phyloP scores from a whole-genome alignment of 2,329 filamentous ascomycete species.

The Lojkania enalia region DNA sequence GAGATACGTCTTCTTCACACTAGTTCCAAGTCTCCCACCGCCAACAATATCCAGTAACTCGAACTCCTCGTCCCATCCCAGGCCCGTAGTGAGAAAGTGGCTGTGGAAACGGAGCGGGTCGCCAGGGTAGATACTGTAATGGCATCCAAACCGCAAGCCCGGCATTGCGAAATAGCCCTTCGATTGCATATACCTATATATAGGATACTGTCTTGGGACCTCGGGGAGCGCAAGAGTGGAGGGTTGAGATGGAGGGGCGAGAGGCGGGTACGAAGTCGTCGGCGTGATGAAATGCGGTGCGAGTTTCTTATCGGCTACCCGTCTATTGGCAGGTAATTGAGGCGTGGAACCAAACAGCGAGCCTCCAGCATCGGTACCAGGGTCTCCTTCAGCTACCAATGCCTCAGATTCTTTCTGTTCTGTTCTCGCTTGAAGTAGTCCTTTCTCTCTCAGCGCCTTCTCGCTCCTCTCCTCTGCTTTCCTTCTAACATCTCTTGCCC shows the following conservation, averaged over 20 bases:
- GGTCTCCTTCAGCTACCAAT: constrained; percentile 15
- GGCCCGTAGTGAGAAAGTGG: constrained; percentile 84
- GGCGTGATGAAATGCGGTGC: constrained; percentile 47
- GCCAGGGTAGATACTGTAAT: constrained; percentile 93
- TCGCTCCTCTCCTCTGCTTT: constrained; percentile 56
- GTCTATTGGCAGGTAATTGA: constrained; percentile 15
- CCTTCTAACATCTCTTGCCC: constrained; percentile 50
- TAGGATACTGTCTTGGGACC: constrained; percentile 60
- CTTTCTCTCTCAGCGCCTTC: constrained; percentile 55
- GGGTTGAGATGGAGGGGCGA: constrained; percentile 25
- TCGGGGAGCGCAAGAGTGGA: constrained; percentile 35
- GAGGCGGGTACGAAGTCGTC: constrained; percentile 49
- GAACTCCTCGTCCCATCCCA: constrained; percentile 86
- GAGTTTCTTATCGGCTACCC: constrained; percentile 14
- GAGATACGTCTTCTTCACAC: constrained; percentile 93
- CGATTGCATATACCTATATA: constrained; percentile 79
- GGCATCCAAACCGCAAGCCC: constrained; percentile 89
- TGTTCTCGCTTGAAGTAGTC: constrained; percentile 22
- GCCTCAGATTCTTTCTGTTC: neutral
- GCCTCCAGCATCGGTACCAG: constrained; percentile 2
- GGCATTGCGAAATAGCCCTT: constrained; percentile 86
- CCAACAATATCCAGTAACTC: constrained; percentile 82
- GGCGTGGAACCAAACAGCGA: constrained; percentile 30
- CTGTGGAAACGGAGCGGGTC: constrained; percentile 94
- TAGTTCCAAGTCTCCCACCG: constrained; percentile 85